Evolutionary conservation across 352 stramenopile species (phyloP).

Genomic region (Phytophthora ohioensis): DNA sequence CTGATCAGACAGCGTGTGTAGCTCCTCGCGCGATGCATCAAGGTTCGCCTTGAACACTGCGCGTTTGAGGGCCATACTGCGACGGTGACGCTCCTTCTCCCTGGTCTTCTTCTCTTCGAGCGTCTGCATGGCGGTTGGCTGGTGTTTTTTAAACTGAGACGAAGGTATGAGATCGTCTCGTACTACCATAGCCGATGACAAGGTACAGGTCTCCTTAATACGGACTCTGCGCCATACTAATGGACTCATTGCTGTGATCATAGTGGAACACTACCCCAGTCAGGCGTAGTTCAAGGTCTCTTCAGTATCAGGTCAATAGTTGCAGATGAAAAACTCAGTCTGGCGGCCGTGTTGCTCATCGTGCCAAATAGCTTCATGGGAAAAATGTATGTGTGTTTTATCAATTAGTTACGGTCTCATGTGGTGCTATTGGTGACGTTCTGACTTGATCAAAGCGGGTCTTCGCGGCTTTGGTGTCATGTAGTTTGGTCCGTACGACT

Average conservation of each 20-base stretch:
- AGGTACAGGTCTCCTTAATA: no score
- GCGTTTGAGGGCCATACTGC: slow-evolving; percentile 27
- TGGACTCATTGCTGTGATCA: background rate
- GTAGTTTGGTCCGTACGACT: slow-evolving; percentile 44
- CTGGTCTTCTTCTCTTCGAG: slow-evolving; percentile 9
- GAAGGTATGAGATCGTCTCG: background rate
- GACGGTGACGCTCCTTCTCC: slow-evolving; percentile 21
- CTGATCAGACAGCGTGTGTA: slow-evolving; percentile 2
- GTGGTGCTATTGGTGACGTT: background rate
- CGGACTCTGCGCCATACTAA: no score
- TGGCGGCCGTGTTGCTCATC: no score
- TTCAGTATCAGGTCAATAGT: slow-evolving; percentile 2
- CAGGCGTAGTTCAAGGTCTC: slow-evolving; percentile 1
- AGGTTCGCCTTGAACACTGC: slow-evolving; percentile 7
- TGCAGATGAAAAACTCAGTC: background rate
- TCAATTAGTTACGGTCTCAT: background rate
- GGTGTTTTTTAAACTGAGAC: slow-evolving; percentile 15
- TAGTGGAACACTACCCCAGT: slow-evolving; percentile 5
- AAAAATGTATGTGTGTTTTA: background rate
- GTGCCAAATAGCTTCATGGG: background rate
- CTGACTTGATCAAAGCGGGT: background rate
- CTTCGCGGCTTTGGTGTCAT: slow-evolving; percentile 35
- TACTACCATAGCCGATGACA: background rate
- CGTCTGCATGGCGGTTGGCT: slow-evolving; percentile 13
- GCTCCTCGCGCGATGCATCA: slow-evolving; percentile 5